Percentiles rank a stretch among this genome's conserved stretches.
Conservation (phyloP, 2,329 filamentous ascomycete genomes). For the Xenoacremonium recifei region DNA sequence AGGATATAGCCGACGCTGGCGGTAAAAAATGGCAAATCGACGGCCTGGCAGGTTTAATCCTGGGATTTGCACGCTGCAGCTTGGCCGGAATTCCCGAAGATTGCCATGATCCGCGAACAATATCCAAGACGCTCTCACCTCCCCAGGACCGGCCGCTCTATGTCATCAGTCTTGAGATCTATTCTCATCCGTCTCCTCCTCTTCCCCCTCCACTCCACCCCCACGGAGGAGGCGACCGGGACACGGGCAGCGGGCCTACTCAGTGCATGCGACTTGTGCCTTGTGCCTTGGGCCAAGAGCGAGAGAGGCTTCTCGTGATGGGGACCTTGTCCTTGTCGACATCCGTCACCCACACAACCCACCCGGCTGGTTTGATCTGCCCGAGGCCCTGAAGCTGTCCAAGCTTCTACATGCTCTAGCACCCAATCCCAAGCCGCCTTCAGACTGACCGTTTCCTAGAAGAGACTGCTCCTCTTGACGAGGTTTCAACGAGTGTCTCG, state of each 20-base stretch:
- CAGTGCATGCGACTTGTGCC: slow-evolving; percentile 1
- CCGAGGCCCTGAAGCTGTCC: background rate
- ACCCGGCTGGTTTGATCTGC: slow-evolving; percentile 2
- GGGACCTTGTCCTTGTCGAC: slow-evolving; percentile 8
- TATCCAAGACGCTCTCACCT: too few species aligned
- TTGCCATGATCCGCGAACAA: too few species aligned
- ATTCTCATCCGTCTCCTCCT: slow-evolving; percentile 16
- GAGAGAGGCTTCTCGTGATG: too few species aligned
- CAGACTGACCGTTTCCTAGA: background rate
- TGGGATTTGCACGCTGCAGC: slow-evolving; percentile 8
- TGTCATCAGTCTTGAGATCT: background rate
- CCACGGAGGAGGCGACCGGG: slow-evolving; percentile 19
- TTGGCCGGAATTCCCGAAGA: too few species aligned
- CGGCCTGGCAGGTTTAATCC: slow-evolving; percentile 15
- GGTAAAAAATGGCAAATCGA: slow-evolving; percentile 5
- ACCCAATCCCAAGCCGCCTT: slow-evolving; percentile 5
- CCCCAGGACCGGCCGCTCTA: background rate
- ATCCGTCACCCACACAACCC: slow-evolving; percentile 3
- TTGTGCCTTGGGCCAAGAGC: too few species aligned
- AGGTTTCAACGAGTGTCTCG: slow-evolving; percentile 12
- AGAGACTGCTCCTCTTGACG: slow-evolving; percentile 10
- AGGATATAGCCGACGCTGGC: slow-evolving; percentile 7
- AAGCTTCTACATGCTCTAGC: background rate
- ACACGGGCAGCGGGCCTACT: background rate
- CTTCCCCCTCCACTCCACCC: slow-evolving; percentile 19